These are phyloP conservation scores for Plantago ovata DNA, from an alignment of 257 asterid species.

Conservation along the genomic window DNA sequence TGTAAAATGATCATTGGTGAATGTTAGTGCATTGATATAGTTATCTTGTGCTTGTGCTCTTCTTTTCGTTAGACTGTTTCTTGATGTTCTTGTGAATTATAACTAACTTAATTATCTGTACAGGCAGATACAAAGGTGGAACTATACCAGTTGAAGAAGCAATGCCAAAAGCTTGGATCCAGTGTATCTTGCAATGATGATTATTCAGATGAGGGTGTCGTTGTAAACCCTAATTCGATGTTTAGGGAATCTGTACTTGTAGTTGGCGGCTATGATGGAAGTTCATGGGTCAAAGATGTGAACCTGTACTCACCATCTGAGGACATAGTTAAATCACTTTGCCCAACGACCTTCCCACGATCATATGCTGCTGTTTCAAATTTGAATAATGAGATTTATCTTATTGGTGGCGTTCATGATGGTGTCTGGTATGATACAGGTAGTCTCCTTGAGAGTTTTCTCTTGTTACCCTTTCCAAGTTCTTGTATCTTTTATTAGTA, in stretches of 20 bases:
- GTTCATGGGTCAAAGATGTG: slow-evolving; percentile 37
- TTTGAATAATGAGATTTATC: slow-evolving; percentile 47
- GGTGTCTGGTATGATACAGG: slow-evolving; percentile 55
- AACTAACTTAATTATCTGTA: slow-evolving; percentile 12
- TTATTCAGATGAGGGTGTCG: slow-evolving; percentile 21
- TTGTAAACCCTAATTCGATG: slow-evolving; percentile 9
- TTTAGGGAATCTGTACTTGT: slow-evolving; percentile 33
- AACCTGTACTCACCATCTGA: slow-evolving; percentile 36
- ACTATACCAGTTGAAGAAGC: slow-evolving; percentile 33
- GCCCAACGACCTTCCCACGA: slow-evolving; percentile 41
- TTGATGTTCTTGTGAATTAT: slow-evolving; percentile 14
- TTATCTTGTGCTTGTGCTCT: slow-evolving; percentile 15
- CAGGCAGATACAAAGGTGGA: slow-evolving; percentile 46
- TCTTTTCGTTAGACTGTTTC: slow-evolving; percentile 14
- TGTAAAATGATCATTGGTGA: neutral
- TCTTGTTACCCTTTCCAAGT: neutral
- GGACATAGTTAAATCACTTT: slow-evolving; percentile 35
- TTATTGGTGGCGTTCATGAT: slow-evolving; percentile 51
- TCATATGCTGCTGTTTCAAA: slow-evolving; percentile 41
- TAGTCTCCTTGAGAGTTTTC: slow-evolving; percentile 20
- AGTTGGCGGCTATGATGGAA: slow-evolving; percentile 70
- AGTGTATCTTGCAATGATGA: slow-evolving; percentile 19
- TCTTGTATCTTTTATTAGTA: slow-evolving; percentile 11
- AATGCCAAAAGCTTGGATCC: slow-evolving; percentile 23
- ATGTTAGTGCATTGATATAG: neutral